phyloP scores from a whole-genome alignment of 2,329 filamentous ascomycete genomes.

The Gaeumannomyces tritici region DNA sequence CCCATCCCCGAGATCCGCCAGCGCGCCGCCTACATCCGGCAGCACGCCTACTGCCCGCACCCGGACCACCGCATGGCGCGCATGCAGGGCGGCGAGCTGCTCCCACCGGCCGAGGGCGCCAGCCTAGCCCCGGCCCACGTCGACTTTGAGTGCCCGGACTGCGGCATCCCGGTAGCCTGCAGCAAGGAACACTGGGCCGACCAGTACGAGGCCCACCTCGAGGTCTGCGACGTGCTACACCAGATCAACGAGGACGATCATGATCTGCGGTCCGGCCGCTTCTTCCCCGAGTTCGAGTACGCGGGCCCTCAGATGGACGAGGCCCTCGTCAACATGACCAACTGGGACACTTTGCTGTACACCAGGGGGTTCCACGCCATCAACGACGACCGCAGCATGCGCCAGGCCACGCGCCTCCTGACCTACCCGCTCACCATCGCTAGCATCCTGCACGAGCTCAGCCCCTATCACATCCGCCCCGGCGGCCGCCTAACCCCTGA shows the following conservation, averaged over 20 bases:
- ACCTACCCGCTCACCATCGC: conserved; percentile 91
- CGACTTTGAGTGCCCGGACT: conserved; percentile 91
- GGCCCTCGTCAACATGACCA: conserved; percentile 90
- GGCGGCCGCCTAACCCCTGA: conserved; percentile 73
- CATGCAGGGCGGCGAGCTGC: conserved; percentile 18
- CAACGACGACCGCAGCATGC: conserved; percentile 81
- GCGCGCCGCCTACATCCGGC: conserved; percentile 82
- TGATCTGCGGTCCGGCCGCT: conserved; percentile 78
- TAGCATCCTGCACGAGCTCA: conserved; percentile 87
- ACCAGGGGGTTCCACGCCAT: conserved; percentile 85
- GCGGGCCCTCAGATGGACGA: conserved; percentile 86
- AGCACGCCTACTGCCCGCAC: conserved; percentile 90
- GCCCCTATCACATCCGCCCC: conserved; percentile 74
- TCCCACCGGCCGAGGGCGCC: conserved; percentile 40
- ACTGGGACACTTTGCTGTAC: conserved; percentile 96
- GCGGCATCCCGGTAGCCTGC: conserved; percentile 88
- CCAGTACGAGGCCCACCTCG: conserved; percentile 85
- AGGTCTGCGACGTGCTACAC: conserved; percentile 82
- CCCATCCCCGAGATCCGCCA: conserved; percentile 81
- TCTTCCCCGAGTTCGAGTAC: conserved; percentile 91
- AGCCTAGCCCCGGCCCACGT: conserved; percentile 67
- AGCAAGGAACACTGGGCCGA: conserved; percentile 92
- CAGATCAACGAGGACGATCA: conserved; percentile 99
- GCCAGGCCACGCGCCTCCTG: conserved; percentile 84
- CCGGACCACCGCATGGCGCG: conserved; percentile 74